These are phyloP conservation scores for Paecilomyces niveus DNA, from an alignment of 2,329 filamentous ascomycete species.

Conservation along the genomic window DNA sequence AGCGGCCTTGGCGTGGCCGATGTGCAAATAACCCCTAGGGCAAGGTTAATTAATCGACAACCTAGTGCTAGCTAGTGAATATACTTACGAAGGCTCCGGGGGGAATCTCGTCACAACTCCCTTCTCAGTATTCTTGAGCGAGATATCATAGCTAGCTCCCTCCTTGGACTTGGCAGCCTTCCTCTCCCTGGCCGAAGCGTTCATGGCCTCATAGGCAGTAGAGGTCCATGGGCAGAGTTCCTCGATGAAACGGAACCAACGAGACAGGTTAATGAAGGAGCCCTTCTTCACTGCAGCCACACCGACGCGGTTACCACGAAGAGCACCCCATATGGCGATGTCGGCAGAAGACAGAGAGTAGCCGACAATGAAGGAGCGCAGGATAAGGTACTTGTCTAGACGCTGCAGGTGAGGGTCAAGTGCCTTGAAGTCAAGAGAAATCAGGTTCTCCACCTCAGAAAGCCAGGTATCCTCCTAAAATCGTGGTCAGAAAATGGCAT, in stretches of 20 bases:
- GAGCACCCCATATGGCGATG: slow-evolving; percentile 71
- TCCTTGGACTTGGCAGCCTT: slow-evolving; percentile 63
- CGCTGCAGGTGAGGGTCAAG: slow-evolving; percentile 67
- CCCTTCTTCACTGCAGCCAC: slow-evolving; percentile 74
- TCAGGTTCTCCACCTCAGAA: slow-evolving; percentile 44
- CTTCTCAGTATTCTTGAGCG: slow-evolving; percentile 73
- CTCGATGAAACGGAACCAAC: slow-evolving; percentile 87
- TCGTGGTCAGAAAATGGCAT: not conserved
- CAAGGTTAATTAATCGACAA: slow-evolving; percentile 6
- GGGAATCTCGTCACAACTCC: slow-evolving; percentile 89
- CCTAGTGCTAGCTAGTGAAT: not conserved
- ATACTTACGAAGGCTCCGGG: slow-evolving; percentile 76
- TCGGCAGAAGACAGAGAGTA: slow-evolving; percentile 73
- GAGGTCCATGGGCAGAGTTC: slow-evolving; percentile 71
- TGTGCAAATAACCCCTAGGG: slow-evolving; percentile 71
- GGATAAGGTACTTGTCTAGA: slow-evolving; percentile 78
- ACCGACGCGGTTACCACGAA: slow-evolving; percentile 79
- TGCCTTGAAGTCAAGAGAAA: slow-evolving; percentile 68
- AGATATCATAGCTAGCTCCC: slow-evolving; percentile 83
- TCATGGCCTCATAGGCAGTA: slow-evolving; percentile 61
- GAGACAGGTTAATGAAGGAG: slow-evolving; percentile 64
- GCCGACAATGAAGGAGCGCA: slow-evolving; percentile 79
- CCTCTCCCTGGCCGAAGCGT: slow-evolving; percentile 62
- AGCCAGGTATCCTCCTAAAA: slow-evolving; percentile 48
- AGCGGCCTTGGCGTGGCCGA: slow-evolving; percentile 90